Evolutionary conservation across 1,284 basidiomycete species (phyloP).

Genomic region (Marasmius oreades): DNA sequence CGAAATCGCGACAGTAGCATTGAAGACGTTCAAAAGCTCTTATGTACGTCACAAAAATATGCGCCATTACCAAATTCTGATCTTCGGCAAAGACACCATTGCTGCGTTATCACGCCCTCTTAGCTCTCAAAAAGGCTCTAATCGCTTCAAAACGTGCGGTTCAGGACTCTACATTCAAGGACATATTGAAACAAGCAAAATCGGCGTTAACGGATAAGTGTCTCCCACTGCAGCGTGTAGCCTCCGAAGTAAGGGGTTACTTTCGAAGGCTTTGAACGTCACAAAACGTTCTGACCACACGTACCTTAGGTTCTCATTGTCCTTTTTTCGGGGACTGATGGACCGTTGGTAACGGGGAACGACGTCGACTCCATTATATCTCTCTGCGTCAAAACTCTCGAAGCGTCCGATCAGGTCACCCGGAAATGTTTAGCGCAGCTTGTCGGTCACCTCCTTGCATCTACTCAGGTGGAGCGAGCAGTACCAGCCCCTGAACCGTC

Average conservation of each 20-base stretch:
- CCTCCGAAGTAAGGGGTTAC: slow-evolving; percentile 60
- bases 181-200: slow-evolving; percentile 84
- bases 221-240: slow-evolving; percentile 82
- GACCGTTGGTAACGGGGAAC: slow-evolving; percentile 44
- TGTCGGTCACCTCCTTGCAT: slow-evolving; percentile 80
- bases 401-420: slow-evolving; percentile 82
- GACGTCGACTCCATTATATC: slow-evolving; percentile 78
- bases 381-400: slow-evolving; percentile 74
- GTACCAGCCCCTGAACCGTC: slow-evolving; percentile 43
- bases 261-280: background rate
- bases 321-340: slow-evolving; percentile 59
- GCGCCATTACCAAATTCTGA: no score
- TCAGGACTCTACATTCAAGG: slow-evolving; percentile 76
- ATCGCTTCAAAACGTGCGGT: slow-evolving; percentile 79
- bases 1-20: slow-evolving; percentile 67
- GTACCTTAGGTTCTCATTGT: slow-evolving; percentile 54
- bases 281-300: background rate
- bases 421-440: slow-evolving; percentile 77
- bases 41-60: slow-evolving; percentile 44
- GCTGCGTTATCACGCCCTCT: slow-evolving; percentile 80
- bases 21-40: slow-evolving; percentile 71
- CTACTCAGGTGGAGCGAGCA: slow-evolving; percentile 76
- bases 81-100: slow-evolving; percentile 59
- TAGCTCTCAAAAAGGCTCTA: slow-evolving; percentile 75
- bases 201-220: slow-evolving; percentile 80